These are phyloP conservation scores for Chaetoceros muelleri DNA, from an alignment of 108 stramenopile genomes.

Conservation along the genomic window DNA sequence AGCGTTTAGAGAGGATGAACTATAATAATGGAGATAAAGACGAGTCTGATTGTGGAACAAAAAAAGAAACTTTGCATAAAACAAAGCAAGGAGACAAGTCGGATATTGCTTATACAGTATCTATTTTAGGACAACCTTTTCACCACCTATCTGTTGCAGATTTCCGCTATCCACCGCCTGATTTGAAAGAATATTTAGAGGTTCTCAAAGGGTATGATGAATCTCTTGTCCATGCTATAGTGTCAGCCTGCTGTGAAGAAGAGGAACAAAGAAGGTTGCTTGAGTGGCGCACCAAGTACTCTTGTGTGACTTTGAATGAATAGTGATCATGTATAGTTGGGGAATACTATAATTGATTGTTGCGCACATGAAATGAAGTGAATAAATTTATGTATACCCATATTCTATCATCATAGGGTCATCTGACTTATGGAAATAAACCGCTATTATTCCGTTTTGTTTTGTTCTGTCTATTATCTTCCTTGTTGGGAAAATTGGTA, in stretches of 20 bases:
- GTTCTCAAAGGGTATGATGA: conserved; percentile 15
- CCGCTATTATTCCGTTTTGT: too few relatives aligned
- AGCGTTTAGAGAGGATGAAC: too few relatives aligned
- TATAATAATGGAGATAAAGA: background rate
- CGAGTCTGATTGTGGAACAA: too few relatives aligned
- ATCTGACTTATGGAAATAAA: too few relatives aligned
- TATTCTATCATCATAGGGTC: too few relatives aligned
- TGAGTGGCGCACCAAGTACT: background rate
- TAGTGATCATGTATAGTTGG: background rate
- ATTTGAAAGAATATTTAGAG: conserved; percentile 19
- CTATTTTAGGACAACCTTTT: background rate
- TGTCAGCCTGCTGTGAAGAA: conserved; percentile 19
- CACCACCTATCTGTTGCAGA: conserved; percentile 7
- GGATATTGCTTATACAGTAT: background rate
- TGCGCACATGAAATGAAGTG: too few relatives aligned
- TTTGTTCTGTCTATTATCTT: too few relatives aligned
- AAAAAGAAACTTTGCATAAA: background rate
- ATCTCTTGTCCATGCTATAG: conserved; percentile 13
- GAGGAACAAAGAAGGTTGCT: conserved; percentile 24
- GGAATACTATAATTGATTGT: too few relatives aligned
- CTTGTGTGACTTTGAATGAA: background rate
- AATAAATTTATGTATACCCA: too few relatives aligned
- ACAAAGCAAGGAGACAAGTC: background rate
- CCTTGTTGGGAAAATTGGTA: too few relatives aligned
- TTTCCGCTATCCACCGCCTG: conserved; percentile 11